Evolutionary conservation across 176 grass and related monocot genomes (phyloP).

Genomic region (Metroxylon sagu): DNA sequence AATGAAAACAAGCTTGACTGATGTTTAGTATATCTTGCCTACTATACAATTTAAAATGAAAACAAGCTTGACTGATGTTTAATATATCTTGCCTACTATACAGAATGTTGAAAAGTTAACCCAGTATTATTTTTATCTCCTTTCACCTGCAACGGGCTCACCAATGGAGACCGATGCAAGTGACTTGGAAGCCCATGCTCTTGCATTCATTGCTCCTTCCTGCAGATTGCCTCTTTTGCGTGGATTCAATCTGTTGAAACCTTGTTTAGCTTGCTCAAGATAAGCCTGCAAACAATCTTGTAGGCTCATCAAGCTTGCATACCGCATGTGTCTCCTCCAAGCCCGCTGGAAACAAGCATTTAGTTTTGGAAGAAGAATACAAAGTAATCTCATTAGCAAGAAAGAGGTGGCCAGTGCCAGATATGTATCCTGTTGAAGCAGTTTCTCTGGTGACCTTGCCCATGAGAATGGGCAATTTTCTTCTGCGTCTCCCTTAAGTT

Average conservation of each 20-base stretch:
- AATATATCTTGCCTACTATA: no score
- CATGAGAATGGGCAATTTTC: slow-evolving; percentile 92
- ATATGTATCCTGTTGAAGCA: slow-evolving; percentile 91
- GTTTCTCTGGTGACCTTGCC: slow-evolving; percentile 90
- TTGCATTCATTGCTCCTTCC: slow-evolving; percentile 66
- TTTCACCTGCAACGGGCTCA: slow-evolving; percentile 54
- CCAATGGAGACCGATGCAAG: slow-evolving; percentile 83
- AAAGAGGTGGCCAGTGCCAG: slow-evolving; percentile 62
- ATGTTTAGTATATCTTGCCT: slow-evolving; percentile 1
- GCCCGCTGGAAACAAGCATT: slow-evolving; percentile 33
- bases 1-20: slow-evolving; percentile 2
- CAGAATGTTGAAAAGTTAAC: neutral
- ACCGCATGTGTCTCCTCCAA: slow-evolving; percentile 60
- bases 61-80: no score
- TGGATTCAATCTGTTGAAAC: slow-evolving; percentile 45
- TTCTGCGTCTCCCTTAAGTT: slow-evolving; percentile 39
- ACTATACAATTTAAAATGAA: slow-evolving; percentile 59
- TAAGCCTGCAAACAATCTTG: slow-evolving; percentile 50
- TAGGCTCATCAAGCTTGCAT: slow-evolving; percentile 42
- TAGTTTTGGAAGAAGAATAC: slow-evolving; percentile 61
- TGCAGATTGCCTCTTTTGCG: slow-evolving; percentile 78
- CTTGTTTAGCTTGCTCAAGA: slow-evolving; percentile 58
- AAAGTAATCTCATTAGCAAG: slow-evolving; percentile 54
- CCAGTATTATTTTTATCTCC: slow-evolving; percentile 45
- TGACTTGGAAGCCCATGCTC: slow-evolving; percentile 75